Percentiles rank a stretch among this genome's conserved stretches.
These are phyloP conservation scores for Solanum piurae DNA, from an alignment of 257 asterid genomes.

Conservation along the genomic window DNA sequence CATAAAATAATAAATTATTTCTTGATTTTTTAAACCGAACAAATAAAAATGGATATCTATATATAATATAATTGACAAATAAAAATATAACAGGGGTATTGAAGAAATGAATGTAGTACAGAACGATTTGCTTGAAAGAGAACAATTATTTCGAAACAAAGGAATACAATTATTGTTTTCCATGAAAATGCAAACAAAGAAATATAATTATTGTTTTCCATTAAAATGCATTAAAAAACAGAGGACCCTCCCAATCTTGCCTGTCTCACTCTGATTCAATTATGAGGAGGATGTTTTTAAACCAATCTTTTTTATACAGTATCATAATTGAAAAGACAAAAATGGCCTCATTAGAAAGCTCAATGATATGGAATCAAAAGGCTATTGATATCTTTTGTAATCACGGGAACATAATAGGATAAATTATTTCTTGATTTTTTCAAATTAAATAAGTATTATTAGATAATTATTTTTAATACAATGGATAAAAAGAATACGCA, in stretches of 20 bases:
- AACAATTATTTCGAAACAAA: not conserved
- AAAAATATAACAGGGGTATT: too few species aligned
- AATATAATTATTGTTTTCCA: not conserved
- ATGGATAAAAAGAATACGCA: too few species aligned
- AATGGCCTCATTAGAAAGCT: not conserved
- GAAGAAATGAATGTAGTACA: not conserved
- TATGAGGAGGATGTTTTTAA: not conserved
- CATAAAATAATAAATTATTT: too few species aligned
- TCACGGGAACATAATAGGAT: not conserved
- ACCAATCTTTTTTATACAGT: not conserved
- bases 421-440: too few species aligned
- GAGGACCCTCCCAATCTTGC: not conserved
- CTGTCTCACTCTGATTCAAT: not conserved
- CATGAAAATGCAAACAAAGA: too few species aligned
- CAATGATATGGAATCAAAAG: not conserved
- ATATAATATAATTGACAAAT: not conserved
- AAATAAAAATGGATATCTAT: not conserved
- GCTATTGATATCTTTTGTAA: not conserved
- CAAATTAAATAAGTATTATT: too few species aligned
- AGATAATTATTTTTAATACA: too few species aligned
- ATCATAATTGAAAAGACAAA: not conserved
- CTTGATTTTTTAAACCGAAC: not conserved
- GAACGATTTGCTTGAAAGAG: not conserved
- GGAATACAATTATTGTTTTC: not conserved
- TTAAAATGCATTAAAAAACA: not conserved